These are phyloP conservation scores for Sclerotinia subarctica DNA, from an alignment of 2,329 filamentous ascomycete species.

Conservation along the genomic window DNA sequence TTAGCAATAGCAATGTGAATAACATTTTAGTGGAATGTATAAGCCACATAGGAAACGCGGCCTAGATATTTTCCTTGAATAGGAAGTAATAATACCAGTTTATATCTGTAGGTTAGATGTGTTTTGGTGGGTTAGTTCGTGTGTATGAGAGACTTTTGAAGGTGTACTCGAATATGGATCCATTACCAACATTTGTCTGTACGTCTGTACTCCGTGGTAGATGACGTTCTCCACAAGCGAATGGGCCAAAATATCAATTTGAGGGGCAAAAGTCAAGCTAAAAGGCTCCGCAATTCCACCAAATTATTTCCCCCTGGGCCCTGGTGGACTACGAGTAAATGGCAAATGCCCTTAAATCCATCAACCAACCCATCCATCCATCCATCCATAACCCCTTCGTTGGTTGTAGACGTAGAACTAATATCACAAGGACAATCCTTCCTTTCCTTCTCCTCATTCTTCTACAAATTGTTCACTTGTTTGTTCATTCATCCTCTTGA, in stretches of 20 bases:
- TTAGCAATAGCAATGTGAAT: neutral
- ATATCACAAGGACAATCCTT: conserved; percentile 6
- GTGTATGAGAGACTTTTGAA: neutral
- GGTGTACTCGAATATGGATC: neutral
- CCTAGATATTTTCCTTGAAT: neutral
- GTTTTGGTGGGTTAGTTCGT: neutral
- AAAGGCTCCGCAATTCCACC: neutral
- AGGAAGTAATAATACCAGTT: neutral
- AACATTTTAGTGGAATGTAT: neutral
- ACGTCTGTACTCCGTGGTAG: neutral
- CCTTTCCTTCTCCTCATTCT: neutral
- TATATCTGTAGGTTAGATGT: neutral
- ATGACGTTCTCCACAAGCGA: conserved; percentile 10
- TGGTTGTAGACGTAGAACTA: neutral
- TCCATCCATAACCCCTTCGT: neutral
- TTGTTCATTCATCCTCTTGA: neutral
- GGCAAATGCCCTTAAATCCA: neutral
- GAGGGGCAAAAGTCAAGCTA: conserved; percentile 1
- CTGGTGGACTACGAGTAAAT: too few species aligned
- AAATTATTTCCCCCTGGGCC: neutral
- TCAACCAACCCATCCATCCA: too few species aligned
- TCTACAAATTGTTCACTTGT: too few species aligned
- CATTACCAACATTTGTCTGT: neutral
- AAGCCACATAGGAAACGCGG: conserved; percentile 4
- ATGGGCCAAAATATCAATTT: neutral